Percentiles rank a stretch among this genome's conserved stretches.
Evolutionary conservation across 352 stramenopile species (phyloP).

Genomic region (Globisporangium emineosum): DNA sequence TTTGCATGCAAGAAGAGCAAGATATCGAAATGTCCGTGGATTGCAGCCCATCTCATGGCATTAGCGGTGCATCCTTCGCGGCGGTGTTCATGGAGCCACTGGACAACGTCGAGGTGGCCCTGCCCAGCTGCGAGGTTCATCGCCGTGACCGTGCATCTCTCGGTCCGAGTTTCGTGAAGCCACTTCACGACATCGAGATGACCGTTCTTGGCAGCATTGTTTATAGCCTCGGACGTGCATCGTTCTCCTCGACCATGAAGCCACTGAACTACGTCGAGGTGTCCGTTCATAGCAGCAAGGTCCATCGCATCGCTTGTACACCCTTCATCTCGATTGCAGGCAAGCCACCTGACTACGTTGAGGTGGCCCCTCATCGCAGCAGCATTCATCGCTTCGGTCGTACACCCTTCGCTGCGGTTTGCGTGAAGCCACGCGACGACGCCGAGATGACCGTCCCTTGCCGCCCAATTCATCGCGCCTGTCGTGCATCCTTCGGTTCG

Average conservation of each 20-base stretch:
- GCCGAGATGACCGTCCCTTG: background rate
- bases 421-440: background rate
- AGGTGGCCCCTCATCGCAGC: background rate
- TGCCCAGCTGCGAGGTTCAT: background rate
- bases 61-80: background rate
- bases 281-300: background rate
- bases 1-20: background rate
- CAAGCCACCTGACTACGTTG: constrained; percentile 4
- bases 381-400: background rate
- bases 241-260: background rate
- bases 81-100: constrained; percentile 1
- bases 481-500: background rate
- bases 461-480: background rate
- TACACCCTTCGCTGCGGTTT: background rate
- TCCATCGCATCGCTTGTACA: constrained; percentile 1
- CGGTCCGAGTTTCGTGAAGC: background rate
- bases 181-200: background rate
- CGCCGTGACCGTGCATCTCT: background rate
- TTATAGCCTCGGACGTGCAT: background rate
- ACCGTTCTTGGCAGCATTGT: background rate
- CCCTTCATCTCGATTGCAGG: background rate
- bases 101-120: background rate
- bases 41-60: background rate
- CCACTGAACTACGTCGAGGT: background rate
- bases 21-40: background rate